Evolutionary conservation across 2,329 filamentous ascomycete species (phyloP), one percentile per base, ranked within the genome.

Genomic region (Leptographium lundbergii): DNA sequence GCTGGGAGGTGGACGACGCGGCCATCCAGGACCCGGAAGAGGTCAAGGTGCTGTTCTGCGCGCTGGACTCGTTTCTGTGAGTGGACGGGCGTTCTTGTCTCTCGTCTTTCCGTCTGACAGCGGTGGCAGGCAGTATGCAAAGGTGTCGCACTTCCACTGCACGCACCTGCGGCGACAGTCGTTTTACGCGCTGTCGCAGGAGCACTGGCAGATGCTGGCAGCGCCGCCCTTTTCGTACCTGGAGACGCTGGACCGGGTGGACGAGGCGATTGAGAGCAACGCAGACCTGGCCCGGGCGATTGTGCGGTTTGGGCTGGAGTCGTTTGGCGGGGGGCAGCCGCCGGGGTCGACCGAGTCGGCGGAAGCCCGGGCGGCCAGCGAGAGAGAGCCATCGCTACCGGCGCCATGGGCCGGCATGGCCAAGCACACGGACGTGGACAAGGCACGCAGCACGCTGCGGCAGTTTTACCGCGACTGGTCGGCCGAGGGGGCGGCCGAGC

Each of bases 401-500:
- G 73, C 77, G 14, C 78, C 85, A 52, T 91, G 91, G 86, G 78
- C 82, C 24, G 85, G 61, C 5, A 77, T 82, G 36, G 87, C 91
- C 17, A 91, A 85, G 51, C 73, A 83, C 29, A 76, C 77, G 25
- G 92, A 97, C 67, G 76, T 95, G 57, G 90, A 95, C 69, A 99
- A 97, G 72, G 91, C 92, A 2, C 82, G 91, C 62, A 95, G 90
- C 67, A 97, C 91, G 1, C 79, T 99, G 57, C 85, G 92, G 13
- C 94, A 99, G 68, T 89, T 97, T 70, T 97, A 91, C 71, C 85
- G 94, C 19, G 94, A 99, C 71, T 99, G 95, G 94, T 90, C 89
- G 27, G 80, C 77, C 1, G 91, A 88, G 66, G 94, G 92, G 0
- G 76, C 74, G 3, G 69, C 71, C 0, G 95, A 99, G 74, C 78